phyloP scores from a whole-genome alignment of 352 stramenopile genomes.

The Phytophthora pistaciae region DNA sequence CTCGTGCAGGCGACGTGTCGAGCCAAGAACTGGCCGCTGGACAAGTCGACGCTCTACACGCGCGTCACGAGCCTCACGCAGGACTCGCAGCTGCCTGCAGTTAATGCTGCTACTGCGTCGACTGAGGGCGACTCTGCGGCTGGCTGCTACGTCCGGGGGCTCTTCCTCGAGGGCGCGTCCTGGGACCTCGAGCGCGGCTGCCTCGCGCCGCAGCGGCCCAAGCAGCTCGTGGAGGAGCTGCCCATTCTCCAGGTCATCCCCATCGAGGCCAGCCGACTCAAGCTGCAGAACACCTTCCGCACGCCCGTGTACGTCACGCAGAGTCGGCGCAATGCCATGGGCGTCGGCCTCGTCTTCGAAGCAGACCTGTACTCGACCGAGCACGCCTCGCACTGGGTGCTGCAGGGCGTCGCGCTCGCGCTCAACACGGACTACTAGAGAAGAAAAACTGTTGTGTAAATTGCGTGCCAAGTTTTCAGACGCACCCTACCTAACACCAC shows the following conservation, averaged over 20 bases:
- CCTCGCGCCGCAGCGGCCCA: constrained; percentile 91
- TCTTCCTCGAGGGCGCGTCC: constrained; percentile 95
- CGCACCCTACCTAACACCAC: too few species aligned
- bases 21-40: constrained; percentile 94
- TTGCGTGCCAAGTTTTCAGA: too few species aligned
- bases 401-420: constrained; percentile 94
- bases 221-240: constrained; percentile 95
- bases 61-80: constrained; percentile 89
- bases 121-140: constrained; percentile 60
- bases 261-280: constrained; percentile 95
- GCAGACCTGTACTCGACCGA: constrained; percentile 93
- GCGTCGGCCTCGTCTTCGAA: constrained; percentile 95
- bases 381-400: constrained; percentile 94
- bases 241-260: constrained; percentile 96
- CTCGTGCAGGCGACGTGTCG: constrained; percentile 96
- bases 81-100: constrained; percentile 59
- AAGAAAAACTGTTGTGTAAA: neutral
- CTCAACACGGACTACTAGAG: constrained; percentile 93
- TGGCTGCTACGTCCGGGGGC: constrained; percentile 92
- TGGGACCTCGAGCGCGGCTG: constrained; percentile 89
- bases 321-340: constrained; percentile 95
- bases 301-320: constrained; percentile 97
- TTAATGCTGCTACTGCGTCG: constrained; percentile 8
- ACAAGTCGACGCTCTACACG: constrained; percentile 96
- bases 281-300: constrained; percentile 95